Evolutionary conservation across 768 basidiomycete species (phyloP).

Genomic region (Cantharellus anzutake): DNA sequence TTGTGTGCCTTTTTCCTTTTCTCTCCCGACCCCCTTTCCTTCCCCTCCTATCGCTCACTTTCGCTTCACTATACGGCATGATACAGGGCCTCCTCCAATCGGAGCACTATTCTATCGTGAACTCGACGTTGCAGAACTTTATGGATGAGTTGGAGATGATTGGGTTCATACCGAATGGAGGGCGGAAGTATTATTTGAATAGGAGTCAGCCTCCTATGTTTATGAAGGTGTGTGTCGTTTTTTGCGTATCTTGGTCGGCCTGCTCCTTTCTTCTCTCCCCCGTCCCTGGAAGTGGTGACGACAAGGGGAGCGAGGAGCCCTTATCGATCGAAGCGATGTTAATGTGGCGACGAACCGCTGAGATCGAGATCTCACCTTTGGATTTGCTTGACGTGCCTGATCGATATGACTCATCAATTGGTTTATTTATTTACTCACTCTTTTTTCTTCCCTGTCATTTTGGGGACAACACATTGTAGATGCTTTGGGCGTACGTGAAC

Average conservation of each 20-base stretch:
- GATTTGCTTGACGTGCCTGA: no score
- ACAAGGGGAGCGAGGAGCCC: neutral
- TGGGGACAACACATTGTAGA: conserved; percentile 24
- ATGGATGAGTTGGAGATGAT: conserved; percentile 77
- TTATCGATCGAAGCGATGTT: neutral
- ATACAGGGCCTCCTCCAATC: conserved; percentile 65
- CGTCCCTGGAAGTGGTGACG: neutral
- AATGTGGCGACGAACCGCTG: no score
- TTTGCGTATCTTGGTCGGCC: neutral
- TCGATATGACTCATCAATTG: no score
- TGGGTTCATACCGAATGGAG: conserved; percentile 92
- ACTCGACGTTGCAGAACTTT: conserved; percentile 74
- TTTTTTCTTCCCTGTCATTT: neutral
- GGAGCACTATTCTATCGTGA: conserved; percentile 49
- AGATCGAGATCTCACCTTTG: no score
- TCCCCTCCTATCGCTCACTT: conserved; percentile 12
- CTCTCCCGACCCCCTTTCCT: neutral
- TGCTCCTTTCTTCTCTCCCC: conserved; percentile 2
- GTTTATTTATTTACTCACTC: neutral
- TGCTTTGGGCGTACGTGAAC: conserved; percentile 72
- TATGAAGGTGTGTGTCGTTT: conserved; percentile 34
- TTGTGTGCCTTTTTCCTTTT: neutral
- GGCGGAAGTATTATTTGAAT: conserved; percentile 78
- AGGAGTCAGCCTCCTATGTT: conserved; percentile 90
- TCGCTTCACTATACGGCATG: neutral